Base-by-base conservation (phyloP, 2,329 filamentous ascomycete genomes). In the Herpotrichia juniperi region DNA sequence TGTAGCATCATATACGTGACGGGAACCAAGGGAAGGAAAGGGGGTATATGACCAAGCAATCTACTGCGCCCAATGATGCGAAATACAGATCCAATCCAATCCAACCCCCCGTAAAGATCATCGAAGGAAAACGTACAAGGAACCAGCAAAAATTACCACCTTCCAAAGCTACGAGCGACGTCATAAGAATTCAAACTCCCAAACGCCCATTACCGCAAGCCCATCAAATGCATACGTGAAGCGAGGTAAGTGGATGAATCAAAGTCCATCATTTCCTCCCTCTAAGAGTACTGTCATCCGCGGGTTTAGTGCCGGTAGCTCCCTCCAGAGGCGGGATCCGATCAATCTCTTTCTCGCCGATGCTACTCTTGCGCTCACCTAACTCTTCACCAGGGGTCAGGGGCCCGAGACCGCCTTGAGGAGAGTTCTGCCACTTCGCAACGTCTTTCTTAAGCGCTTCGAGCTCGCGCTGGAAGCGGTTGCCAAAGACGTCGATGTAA, bases 401-500 rank as follows among this genome's bases (percentile, higher is more conserved):
- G 1, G 64, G 64, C 7, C 46, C 54, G 12, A 44, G 21, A 2
- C 32, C 59, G 2, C 63, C 67, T 16, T 67, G 66, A 1, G 71
- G 71, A 1, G 63, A 67, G 1, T 63, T 67, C 73, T 96, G 92
- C 91, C 91, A 96, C 71, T 91, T 93, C 40, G 87, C 84, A 8
- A 99, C 92, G 68, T 99, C 94, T 49, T 85, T 85, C 75, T 89
- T 93, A 77, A 99, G 83, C 46, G 88, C 83, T 71, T 99, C 93
- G 11, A 99, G 81, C 74, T 99, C 94, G 69, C 93, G 96, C 79
- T 99, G 91, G 80, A 99, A 97, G 2, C 93, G 86, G 66, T 90
- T 96, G 48, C 96, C 94, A 71, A 97, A 99, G 1, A 97, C 91
- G 65, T 99, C 94, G 67, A 99, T 97, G 75, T 99, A 99, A 74